Evolutionary conservation across 1,284 basidiomycete species (phyloP), one percentile per base, ranked within the genome.

Genomic region (Sporisorium exsertum): DNA sequence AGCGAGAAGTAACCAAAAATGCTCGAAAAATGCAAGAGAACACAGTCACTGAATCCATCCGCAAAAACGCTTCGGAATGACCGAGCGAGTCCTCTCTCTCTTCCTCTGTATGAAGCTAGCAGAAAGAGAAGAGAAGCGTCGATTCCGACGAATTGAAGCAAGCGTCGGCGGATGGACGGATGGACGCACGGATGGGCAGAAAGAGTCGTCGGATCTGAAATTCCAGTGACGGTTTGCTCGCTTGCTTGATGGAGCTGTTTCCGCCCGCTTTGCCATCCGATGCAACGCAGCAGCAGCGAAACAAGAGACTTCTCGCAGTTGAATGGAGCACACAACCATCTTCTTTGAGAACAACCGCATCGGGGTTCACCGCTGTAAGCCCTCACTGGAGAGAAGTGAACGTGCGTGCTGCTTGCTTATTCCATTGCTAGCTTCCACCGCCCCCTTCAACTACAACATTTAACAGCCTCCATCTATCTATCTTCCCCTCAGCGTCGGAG

Each of bases 161-260:
- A 50, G 54, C 16, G 37, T 57, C 27, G 20, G 45, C 12, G 35
- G 22, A 52, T 20, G 26, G 45, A n/a, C 45, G 43, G n/a, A n/a
- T n/a, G 29, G 35, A 22, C 35, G 51, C 35, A 55, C n/a, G 52
- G 37, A 42, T 13, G 46, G 4, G 37, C 37, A 40, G 37, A 40
- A 18, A 18, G 35, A 42, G 10, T 32, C 29, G 29, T 55, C 42
- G 52, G 46, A 9, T 9, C 22, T 24, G 35, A 49, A 62, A 55
- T 62, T 55, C 60, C 60, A 61, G 18, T 61, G n/a, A n/a, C 51
- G 46, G 18, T 26, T 60, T 5, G 12, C 27, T 26, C 52, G 49
- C 37, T 43, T 33, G 47, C 47, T 50, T 33, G 50, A 22, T 27
- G 12, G 18, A 35, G 45, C 10, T 12, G 32, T 53, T 37, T 53